Conservation (phyloP, 768 basidiomycete genomes). For the Termitomyces sp. region DNA sequence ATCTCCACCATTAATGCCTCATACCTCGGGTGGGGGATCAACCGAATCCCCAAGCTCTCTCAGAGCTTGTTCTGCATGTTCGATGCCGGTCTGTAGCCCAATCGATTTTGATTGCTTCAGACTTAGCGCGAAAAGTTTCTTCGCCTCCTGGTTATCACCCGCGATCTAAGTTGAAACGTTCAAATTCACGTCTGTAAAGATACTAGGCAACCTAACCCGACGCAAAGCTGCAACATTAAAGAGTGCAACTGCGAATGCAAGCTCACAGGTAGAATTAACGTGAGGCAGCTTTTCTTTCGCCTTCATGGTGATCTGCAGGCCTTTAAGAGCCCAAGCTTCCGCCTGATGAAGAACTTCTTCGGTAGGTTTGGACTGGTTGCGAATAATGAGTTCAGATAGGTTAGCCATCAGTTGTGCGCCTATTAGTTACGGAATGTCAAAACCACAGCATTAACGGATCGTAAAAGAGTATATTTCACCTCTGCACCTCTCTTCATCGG, state of each 20-base stretch:
- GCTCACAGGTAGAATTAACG: slow-evolving; percentile 39
- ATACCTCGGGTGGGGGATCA: neutral
- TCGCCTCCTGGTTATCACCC: slow-evolving; percentile 30
- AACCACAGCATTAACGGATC: neutral
- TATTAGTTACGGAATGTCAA: slow-evolving; percentile 11
- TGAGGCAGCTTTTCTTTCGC: slow-evolving; percentile 19
- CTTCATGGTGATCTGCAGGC: slow-evolving; percentile 27
- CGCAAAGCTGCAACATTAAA: slow-evolving; percentile 57
- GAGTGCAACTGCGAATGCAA: slow-evolving; percentile 49
- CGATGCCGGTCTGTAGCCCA: slow-evolving; percentile 27
- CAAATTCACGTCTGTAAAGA: neutral
- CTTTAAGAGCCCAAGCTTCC: slow-evolving; percentile 58
- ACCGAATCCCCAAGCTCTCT: slow-evolving; percentile 1
- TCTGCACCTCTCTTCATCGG: slow-evolving; percentile 51
- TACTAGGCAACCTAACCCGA: slow-evolving; percentile 26
- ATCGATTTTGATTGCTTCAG: slow-evolving; percentile 32
- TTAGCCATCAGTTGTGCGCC: slow-evolving; percentile 44
- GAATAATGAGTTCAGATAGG: slow-evolving; percentile 38
- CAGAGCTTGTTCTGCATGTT: slow-evolving; percentile 25
- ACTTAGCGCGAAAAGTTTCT: slow-evolving; percentile 24
- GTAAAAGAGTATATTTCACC: slow-evolving; percentile 28
- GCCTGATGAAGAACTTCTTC: slow-evolving; percentile 38
- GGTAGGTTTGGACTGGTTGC: slow-evolving; percentile 18
- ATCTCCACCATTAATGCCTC: neutral
- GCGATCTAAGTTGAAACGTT: slow-evolving; percentile 23